These are phyloP conservation scores for Takashimella koratensis DNA, from an alignment of 1,284 basidiomycete genomes.

Conservation along the genomic window DNA sequence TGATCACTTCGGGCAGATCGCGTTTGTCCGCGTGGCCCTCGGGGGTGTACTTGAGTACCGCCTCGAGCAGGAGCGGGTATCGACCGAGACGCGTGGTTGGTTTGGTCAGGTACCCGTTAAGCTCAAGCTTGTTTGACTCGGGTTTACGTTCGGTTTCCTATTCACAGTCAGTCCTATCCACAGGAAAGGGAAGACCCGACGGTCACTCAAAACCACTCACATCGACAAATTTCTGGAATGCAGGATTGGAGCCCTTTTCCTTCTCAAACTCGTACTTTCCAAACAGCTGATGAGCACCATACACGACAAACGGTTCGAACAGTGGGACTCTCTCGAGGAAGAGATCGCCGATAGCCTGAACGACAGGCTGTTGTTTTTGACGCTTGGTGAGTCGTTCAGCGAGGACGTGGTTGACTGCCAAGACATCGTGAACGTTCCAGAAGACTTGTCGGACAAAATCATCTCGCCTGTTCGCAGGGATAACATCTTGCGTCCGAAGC, in stretches of 20 bases:
- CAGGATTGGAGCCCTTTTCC: slow-evolving; percentile 88
- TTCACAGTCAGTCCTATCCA: too few species aligned
- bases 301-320: slow-evolving; percentile 89
- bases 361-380: slow-evolving; percentile 90
- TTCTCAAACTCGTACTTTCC: slow-evolving; percentile 99
- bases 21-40: slow-evolving; percentile 87
- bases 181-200: too few species aligned
- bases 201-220: too few species aligned
- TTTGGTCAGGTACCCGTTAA: slow-evolving; percentile 98
- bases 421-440: slow-evolving; percentile 96
- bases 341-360: slow-evolving; percentile 88
- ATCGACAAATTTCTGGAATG: slow-evolving; percentile 96
- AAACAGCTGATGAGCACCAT: slow-evolving; percentile 94
- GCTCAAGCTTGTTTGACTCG: slow-evolving; percentile 91
- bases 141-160: slow-evolving; percentile 87
- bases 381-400: slow-evolving; percentile 92
- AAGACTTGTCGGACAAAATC: slow-evolving; percentile 94
- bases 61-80: slow-evolving; percentile 90
- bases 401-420: slow-evolving; percentile 81
- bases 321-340: slow-evolving; percentile 82
- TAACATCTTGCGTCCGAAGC: slow-evolving; percentile 66
- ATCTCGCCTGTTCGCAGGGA: slow-evolving; percentile 70
- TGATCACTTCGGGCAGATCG: slow-evolving; percentile 72
- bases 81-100: slow-evolving; percentile 95
- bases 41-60: slow-evolving; percentile 87